Percentiles rank a stretch among this genome's conserved stretches.
phyloP scores from a whole-genome alignment of 2,329 filamentous ascomycete genomes.

The Colletotrichum tanaceti region DNA sequence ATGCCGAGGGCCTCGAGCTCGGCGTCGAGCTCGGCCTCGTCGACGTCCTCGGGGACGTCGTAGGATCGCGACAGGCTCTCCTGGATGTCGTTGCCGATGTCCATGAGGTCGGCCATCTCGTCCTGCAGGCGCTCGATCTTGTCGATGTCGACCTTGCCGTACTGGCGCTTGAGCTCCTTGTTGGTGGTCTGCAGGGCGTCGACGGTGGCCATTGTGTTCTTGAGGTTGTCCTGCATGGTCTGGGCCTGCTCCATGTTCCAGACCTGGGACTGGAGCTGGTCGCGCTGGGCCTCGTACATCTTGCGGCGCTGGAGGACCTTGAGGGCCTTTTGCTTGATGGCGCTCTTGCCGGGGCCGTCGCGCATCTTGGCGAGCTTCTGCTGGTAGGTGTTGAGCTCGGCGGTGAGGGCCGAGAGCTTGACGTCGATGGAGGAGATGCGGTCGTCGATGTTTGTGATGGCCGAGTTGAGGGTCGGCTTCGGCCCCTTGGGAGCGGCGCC shows the following conservation, averaged over 20 bases:
- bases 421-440: conserved; percentile 91
- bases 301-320: conserved; percentile 94
- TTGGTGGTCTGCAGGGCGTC: conserved; percentile 98
- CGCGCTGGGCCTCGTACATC: conserved; percentile 92
- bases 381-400: conserved; percentile 90
- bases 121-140: conserved; percentile 98
- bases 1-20: conserved; percentile 95
- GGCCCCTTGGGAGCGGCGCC: conserved; percentile 87
- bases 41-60: conserved; percentile 95
- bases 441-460: conserved; percentile 86
- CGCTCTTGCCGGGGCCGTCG: conserved; percentile 92
- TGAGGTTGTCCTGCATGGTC: conserved; percentile 98
- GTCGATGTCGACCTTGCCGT: conserved; percentile 96
- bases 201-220: conserved; percentile 98
- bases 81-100: conserved; percentile 98
- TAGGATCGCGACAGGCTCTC: conserved; percentile 92
- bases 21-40: conserved; percentile 95
- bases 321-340: conserved; percentile 92
- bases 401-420: conserved; percentile 91
- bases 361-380: conserved; percentile 90
- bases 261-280: conserved; percentile 91
- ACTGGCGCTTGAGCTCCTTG: conserved; percentile 91
- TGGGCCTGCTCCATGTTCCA: conserved; percentile 99
- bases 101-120: conserved; percentile 98
- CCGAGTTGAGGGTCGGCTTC: conserved; percentile 87